Conservation (phyloP, 108 stramenopile species). For the Skeletonema grethae region DNA sequence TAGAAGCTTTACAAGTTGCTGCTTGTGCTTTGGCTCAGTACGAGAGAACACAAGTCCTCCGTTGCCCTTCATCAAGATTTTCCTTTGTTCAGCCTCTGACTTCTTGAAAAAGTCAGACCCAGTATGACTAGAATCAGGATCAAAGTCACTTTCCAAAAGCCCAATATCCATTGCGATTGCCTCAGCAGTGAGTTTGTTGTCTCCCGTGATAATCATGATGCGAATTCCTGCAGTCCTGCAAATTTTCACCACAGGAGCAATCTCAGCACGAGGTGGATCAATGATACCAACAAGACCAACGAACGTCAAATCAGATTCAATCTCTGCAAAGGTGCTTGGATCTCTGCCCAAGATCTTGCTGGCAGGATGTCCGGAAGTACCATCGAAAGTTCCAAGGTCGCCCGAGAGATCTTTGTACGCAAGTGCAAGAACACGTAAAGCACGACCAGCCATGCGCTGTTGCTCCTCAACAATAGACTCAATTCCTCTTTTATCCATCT, state of each 20-base stretch:
- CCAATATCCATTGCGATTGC: constrained; percentile 81
- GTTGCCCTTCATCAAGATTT: constrained; percentile 49
- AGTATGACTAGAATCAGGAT: constrained; percentile 37
- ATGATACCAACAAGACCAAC: constrained; percentile 81
- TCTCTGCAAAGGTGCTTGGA: constrained; percentile 48
- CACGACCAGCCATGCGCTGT: constrained; percentile 61
- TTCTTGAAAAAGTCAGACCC: constrained; percentile 53
- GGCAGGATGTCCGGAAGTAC: constrained; percentile 33
- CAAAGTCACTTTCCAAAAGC: constrained; percentile 60
- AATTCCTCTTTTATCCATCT: constrained; percentile 37
- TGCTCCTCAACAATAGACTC: constrained; percentile 40
- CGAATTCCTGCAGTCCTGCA: constrained; percentile 86
- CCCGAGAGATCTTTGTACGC: constrained; percentile 55
- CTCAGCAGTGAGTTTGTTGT: constrained; percentile 81
- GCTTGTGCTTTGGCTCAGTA: constrained; percentile 88
- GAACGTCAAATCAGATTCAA: constrained; percentile 79
- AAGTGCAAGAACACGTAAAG: constrained; percentile 73
- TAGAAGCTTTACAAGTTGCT: constrained; percentile 71
- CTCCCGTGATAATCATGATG: constrained; percentile 91
- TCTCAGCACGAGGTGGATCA: constrained; percentile 88
- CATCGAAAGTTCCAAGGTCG: constrained; percentile 44
- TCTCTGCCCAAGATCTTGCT: constrained; percentile 33
- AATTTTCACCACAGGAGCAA: constrained; percentile 63
- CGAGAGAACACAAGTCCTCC: constrained; percentile 58
- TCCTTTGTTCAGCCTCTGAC: constrained; percentile 38